A percentile compares a stretch with the other conserved stretches of the same genome.
phyloP scores from a whole-genome alignment of 208 protist species.

The Blastocrithidia nonstop region DNA sequence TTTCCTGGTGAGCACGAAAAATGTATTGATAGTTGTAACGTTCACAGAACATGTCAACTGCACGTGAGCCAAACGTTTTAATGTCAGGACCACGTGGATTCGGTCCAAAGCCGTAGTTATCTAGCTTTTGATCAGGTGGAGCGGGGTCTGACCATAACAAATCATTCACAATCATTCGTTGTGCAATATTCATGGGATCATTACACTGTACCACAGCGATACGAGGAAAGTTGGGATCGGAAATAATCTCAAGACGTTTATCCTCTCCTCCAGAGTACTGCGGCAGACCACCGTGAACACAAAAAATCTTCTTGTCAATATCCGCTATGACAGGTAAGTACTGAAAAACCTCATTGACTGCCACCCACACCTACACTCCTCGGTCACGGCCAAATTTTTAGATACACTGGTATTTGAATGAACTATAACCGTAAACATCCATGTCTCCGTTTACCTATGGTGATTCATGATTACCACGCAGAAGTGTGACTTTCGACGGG shows the following conservation, averaged over 20 bases:
- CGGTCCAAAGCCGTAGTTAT: constrained; percentile 81
- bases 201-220: constrained; percentile 76
- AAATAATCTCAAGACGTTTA: constrained; percentile 70
- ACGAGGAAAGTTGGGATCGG: constrained; percentile 70
- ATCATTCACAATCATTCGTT: constrained; percentile 86
- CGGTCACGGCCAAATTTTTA: constrained; percentile 75
- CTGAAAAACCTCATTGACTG: constrained; percentile 87
- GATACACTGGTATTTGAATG: constrained; percentile 86
- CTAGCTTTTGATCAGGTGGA: constrained; percentile 62
- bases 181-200: constrained; percentile 63
- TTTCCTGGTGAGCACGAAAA: constrained; percentile 88
- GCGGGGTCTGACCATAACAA: constrained; percentile 83
- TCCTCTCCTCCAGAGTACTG: constrained; percentile 81
- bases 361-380: constrained; percentile 79
- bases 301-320: constrained; percentile 92
- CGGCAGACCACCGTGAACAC: constrained; percentile 89
- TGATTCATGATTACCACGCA: constrained; percentile 89
- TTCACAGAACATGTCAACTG: constrained; percentile 86
- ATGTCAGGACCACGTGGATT: constrained; percentile 80
- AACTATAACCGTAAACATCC: constrained; percentile 85
- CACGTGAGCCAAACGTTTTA: constrained; percentile 76
- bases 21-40: constrained; percentile 88
- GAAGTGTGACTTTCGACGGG: constrained; percentile 79
- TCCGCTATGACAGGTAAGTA: constrained; percentile 84
- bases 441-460: constrained; percentile 87